Evolutionary conservation across 345 rosid species (phyloP), one percentile per base, ranked within the genome.

Genomic region (Barbarea vulgaris): DNA sequence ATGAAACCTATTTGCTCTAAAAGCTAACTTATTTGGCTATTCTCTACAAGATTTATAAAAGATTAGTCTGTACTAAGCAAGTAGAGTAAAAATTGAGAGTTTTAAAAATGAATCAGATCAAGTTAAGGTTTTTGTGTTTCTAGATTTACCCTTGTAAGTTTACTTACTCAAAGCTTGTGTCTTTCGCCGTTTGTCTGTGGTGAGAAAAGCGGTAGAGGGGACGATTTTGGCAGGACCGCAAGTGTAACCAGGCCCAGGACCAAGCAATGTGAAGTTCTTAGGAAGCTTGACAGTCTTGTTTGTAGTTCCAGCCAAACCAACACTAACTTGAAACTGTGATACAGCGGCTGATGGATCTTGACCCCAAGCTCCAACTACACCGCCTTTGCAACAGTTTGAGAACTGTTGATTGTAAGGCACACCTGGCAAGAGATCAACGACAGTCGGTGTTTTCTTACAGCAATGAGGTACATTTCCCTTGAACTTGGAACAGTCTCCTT

Each of bases 401-500:
- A 80, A 81, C 61, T 91, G 98, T 54, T 85, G 93, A 66, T 91
- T 91, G 85, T 85, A 91, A 65, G 97, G 94, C 33, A 84, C 94
- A 48, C 87, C 85, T 0, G 97, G 96, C 36, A 93, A 85, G 61
- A 93, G 83, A 80, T 91, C 98, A 31, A 88, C 93, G 3, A 88
- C 88, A 0, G 86, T 83, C 0, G 97, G 98, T 9, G 69, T 81
- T 76, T 79, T 87, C 88, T 88, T 88, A 81, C 98, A 89, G 77
- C 91, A 86, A 65, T 89, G 98, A 71, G 98, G 98, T 62, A 89
- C 77, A 59, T 82, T 83, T 1, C 85, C 94, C 64, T 91, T 93
- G 84, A 91, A 93, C 82, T 89, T 93, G 75, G 98, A 91, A 76
- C 98, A 93, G 52, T 93, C 97, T 15, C 98, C 98, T 84, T 93